Conservation (phyloP, 371 early-diverging fungal species). For the Mortierella sp. region DNA sequence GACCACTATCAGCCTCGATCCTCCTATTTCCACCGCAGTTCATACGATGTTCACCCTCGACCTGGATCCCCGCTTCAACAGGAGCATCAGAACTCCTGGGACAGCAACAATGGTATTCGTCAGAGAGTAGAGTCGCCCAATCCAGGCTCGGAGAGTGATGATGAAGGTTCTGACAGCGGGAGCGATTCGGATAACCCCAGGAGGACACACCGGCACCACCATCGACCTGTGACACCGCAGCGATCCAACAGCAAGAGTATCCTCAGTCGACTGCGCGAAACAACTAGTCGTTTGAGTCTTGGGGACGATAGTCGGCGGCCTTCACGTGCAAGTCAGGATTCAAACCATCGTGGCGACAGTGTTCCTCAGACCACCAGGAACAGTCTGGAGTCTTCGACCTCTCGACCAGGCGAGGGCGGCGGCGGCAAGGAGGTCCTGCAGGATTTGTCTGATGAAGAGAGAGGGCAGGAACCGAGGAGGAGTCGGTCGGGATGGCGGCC, state of each 20-base stretch:
- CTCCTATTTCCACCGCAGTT: constrained; percentile 30
- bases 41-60: constrained; percentile 32
- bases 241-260: constrained; percentile 32
- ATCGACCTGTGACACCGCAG: constrained; percentile 11
- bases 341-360: constrained; percentile 7
- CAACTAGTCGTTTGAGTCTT: constrained; percentile 36
- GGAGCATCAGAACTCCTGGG: constrained; percentile 51
- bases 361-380: constrained; percentile 8
- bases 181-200: constrained; percentile 35
- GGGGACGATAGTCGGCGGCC: constrained; percentile 22
- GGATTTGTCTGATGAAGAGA: constrained; percentile 42
- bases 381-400: constrained; percentile 31
- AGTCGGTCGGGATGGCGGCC: constrained; percentile 50
- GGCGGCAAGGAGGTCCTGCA: constrained; percentile 29
- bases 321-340: constrained; percentile 24
- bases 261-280: constrained; percentile 30
- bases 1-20: constrained; percentile 28
- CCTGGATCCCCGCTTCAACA: constrained; percentile 53
- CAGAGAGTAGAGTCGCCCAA: constrained; percentile 26
- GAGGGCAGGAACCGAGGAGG: constrained; percentile 32
- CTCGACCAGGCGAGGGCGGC: constrained; percentile 7
- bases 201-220: neutral
- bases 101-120: constrained; percentile 1
- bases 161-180: constrained; percentile 21
- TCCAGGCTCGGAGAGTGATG: constrained; percentile 16